Base-by-base conservation (phyloP, 2,329 filamentous ascomycete species). In the Calcarisporium arbuscula region DNA sequence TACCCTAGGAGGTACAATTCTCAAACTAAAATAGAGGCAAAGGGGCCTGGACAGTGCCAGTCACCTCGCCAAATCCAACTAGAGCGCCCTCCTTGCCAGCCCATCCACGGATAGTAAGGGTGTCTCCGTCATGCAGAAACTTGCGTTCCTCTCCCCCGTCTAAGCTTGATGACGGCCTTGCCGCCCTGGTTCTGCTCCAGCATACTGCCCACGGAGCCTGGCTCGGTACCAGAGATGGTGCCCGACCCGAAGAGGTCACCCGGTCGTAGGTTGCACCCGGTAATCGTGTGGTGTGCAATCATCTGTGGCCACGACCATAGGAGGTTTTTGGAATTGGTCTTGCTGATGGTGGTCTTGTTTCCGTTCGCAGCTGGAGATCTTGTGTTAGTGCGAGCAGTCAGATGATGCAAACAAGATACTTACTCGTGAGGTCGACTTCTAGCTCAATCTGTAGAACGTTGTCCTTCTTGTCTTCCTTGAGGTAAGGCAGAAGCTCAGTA, bases 241-340 rank as follows among this genome's bases (percentile, higher is more conserved):
- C 85, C 85, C 1, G 80, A 85, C 3, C 85, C 85, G 1, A 94
- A 61, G 28, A 92, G 55, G 51, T 94, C 85, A 28, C 85, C 85
- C 0, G 79, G 70, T 6, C 77, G 72, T 60, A 92, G 70, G 7
- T 80, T 78, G 57, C 85, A 92, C 6, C 85, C 85, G 0, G 79
- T 82, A 38, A 86, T 73, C 4, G 82, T 80, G 56, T 92, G 85
- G 57, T 92, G 85, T 0, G 85, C 74, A 21, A 92, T 65, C 84
- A 90, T 89, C 53, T 92, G 86, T 1, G 82, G 73, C 63, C 87
- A 92, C 0, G 84, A 89, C 70, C 79, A 92, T 2, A 90, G 68
- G 2, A 92, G 65, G 32, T 68, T 57, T 15, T 45, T 54, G 2
- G 58, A 55, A 31, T 51, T 62, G 6, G 60, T 61, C 28, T 46